Evolutionary conservation across 768 basidiomycete genomes (phyloP).

Genomic region (Hygrocybe coccinea): DNA sequence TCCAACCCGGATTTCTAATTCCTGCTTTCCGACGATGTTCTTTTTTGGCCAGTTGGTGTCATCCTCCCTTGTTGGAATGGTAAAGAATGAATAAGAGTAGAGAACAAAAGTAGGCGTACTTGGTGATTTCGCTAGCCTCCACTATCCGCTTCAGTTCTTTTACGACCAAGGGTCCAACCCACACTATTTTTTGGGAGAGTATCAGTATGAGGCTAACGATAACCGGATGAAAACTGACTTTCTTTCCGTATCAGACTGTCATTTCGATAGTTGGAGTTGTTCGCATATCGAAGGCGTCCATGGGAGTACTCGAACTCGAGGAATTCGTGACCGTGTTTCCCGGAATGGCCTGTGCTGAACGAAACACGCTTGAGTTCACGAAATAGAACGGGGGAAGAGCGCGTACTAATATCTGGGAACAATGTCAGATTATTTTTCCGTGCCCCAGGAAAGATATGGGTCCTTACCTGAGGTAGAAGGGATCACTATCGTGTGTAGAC

Average conservation of each 20-base stretch:
- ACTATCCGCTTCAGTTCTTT: constrained; percentile 95
- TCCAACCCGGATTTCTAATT: constrained; percentile 90
- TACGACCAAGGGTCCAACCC: constrained; percentile 85
- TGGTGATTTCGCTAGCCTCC: constrained; percentile 88
- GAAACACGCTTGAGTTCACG: constrained; percentile 5
- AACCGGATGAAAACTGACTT: constrained; percentile 53
- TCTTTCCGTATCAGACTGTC: constrained; percentile 98
- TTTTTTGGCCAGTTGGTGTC: constrained; percentile 99
- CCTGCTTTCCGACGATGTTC: constrained; percentile 97
- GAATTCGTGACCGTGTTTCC: constrained; percentile 96
- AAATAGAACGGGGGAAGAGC: constrained; percentile 1
- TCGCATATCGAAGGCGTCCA: constrained; percentile 94
- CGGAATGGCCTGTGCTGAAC: constrained; percentile 91
- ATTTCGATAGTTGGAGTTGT: constrained; percentile 99
- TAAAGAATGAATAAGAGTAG: not conserved
- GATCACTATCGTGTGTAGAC: constrained; percentile 59
- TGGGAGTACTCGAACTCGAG: constrained; percentile 98
- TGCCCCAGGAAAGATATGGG: not conserved
- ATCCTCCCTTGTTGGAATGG: constrained; percentile 67
- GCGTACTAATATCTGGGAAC: constrained; percentile 45
- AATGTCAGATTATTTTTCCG: not conserved
- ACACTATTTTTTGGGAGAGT: constrained; percentile 57
- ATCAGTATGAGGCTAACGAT: constrained; percentile 1
- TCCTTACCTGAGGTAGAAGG: constrained; percentile 72
- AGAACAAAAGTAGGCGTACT: constrained; percentile 46